Percentiles rank a stretch among this genome's conserved stretches.
These are phyloP conservation scores for Spathaspora boniae DNA, from an alignment of 805 yeast species.

Conservation along the genomic window DNA sequence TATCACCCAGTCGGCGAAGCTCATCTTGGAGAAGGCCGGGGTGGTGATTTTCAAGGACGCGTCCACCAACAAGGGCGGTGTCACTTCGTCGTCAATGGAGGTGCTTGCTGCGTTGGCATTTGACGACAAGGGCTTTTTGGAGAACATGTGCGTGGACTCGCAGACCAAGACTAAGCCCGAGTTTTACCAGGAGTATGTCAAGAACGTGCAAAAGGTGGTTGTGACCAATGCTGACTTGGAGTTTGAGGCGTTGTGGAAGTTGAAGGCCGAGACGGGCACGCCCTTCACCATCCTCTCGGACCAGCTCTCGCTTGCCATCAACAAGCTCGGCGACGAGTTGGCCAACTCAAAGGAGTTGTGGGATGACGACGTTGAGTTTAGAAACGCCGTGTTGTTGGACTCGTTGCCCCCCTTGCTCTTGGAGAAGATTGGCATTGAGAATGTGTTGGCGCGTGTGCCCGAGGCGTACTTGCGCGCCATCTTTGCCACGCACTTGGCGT, in stretches of 20 bases:
- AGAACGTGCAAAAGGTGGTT: conserved; percentile 74
- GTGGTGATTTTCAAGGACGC: conserved; percentile 90
- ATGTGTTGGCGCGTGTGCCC: conserved; percentile 75
- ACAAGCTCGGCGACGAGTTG: conserved; percentile 80
- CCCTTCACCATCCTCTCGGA: conserved; percentile 75
- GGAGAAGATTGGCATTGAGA: conserved; percentile 60
- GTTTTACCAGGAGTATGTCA: conserved; percentile 81
- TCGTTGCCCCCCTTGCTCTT: conserved; percentile 77
- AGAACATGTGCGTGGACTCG: conserved; percentile 73
- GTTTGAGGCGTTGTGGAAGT: conserved; percentile 82
- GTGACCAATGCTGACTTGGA: conserved; percentile 77
- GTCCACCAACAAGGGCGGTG: conserved; percentile 97
- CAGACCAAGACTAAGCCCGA: conserved; percentile 52
- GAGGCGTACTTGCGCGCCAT: conserved; percentile 82
- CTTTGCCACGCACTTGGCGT: conserved; percentile 81
- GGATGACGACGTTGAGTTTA: conserved; percentile 72
- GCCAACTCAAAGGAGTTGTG: conserved; percentile 78
- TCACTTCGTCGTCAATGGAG: conserved; percentile 92
- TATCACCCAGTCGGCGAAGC: conserved; percentile 90
- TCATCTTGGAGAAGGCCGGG: conserved; percentile 83
- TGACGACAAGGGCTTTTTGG: conserved; percentile 76
- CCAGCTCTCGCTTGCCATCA: conserved; percentile 76
- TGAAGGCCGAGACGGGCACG: conserved; percentile 60
- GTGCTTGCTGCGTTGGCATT: conserved; percentile 92
- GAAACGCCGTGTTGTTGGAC: conserved; percentile 70